These are phyloP conservation scores for Elsinoe perseae DNA, from an alignment of 2,329 filamentous ascomycete species.

Conservation along the genomic window DNA sequence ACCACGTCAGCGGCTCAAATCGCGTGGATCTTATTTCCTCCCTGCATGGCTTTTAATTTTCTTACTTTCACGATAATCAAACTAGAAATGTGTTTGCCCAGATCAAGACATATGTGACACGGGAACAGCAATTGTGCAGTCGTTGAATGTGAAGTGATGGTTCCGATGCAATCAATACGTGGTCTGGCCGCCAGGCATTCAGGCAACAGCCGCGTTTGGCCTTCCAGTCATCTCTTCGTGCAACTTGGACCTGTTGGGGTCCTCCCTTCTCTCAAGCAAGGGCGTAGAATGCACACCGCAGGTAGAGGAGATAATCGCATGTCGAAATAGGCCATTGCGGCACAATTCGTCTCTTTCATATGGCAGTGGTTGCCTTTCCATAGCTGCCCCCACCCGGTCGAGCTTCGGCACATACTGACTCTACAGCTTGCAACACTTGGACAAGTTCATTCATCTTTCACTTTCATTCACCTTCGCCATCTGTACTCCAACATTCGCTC, in stretches of 20 bases:
- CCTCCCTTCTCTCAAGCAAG: neutral
- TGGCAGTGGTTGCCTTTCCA: neutral
- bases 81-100: neutral
- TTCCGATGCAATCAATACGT: neutral
- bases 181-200: neutral
- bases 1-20: neutral
- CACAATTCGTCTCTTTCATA: neutral
- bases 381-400: neutral
- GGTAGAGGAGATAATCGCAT: neutral
- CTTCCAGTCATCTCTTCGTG: neutral
- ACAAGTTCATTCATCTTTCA: conserved; percentile 11
- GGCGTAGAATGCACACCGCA: neutral
- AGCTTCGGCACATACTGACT: neutral
- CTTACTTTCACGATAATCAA: neutral
- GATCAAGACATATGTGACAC: neutral
- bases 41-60: neutral
- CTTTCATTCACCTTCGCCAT: neutral
- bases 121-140: neutral
- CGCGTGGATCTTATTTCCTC: neutral
- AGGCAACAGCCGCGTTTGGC: conserved; percentile 5
- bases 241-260: neutral
- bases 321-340: neutral
- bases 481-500: neutral
- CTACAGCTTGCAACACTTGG: neutral
- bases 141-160: neutral